Conservation (phyloP, 306 rosid species). For the Morella rubra region DNA sequence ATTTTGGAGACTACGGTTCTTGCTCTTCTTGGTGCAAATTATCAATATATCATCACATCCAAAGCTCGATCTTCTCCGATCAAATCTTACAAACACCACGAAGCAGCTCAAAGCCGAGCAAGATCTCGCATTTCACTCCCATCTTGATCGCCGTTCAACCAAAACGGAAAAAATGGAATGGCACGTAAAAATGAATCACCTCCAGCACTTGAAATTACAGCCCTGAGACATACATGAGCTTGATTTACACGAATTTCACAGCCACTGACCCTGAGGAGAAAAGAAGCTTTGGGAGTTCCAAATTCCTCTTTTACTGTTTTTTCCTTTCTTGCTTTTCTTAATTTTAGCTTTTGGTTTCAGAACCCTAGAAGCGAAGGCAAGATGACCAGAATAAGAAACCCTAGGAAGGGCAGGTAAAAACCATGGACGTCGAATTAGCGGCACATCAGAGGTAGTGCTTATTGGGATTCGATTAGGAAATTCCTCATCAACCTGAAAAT, state of each 20-base stretch:
- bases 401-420: conserved; percentile 26
- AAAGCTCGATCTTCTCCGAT: conserved; percentile 41
- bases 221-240: not conserved
- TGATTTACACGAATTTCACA: conserved; percentile 21
- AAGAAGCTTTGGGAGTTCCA: not conserved
- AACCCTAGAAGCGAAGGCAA: conserved; percentile 47
- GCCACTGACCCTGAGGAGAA: conserved; percentile 11
- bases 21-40: conserved; percentile 16
- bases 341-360: conserved; percentile 28
- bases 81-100: conserved; percentile 19
- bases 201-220: conserved; percentile 1
- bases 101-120: conserved; percentile 19
- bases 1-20: conserved; percentile 41
- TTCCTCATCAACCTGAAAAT: conserved; percentile 34
- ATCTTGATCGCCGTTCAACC: conserved; percentile 26
- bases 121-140: conserved; percentile 45
- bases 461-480: conserved; percentile 38
- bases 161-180: conserved; percentile 12
- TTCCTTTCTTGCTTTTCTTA: not conserved
- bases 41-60: conserved; percentile 15
- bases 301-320: not conserved
- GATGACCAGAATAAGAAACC: conserved; percentile 24
- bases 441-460: conserved; percentile 10
- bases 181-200: conserved; percentile 10
- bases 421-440: conserved; percentile 24